Conservation (phyloP, 2,329 filamentous ascomycete species). For the Colletotrichum salicis region DNA sequence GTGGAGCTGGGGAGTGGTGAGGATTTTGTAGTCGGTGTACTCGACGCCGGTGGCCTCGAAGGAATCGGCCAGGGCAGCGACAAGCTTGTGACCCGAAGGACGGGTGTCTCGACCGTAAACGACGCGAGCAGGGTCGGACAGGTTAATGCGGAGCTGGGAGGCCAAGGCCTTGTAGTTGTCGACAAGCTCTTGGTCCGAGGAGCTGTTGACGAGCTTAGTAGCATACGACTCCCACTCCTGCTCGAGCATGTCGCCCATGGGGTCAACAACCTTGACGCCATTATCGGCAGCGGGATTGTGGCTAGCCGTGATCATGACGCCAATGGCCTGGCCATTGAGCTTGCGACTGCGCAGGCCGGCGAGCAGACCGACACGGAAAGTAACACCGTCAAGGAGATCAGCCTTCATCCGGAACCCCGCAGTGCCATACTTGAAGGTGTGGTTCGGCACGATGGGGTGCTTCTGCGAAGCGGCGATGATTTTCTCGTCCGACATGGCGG, state of each 20-base stretch:
- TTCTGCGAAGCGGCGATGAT: conserved; percentile 71
- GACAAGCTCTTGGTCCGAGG: conserved; percentile 77
- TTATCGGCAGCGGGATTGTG: conserved; percentile 93
- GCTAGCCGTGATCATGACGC: conserved; percentile 95
- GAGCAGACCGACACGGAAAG: conserved; percentile 91
- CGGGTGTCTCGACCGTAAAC: conserved; percentile 93
- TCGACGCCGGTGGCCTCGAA: conserved; percentile 80
- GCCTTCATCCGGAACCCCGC: conserved; percentile 77
- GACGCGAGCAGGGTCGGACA: conserved; percentile 77
- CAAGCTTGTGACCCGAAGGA: conserved; percentile 87
- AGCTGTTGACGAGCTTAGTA: conserved; percentile 87
- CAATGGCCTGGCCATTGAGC: conserved; percentile 89
- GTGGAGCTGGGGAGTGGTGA: conserved; percentile 98
- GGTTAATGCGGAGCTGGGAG: conserved; percentile 79
- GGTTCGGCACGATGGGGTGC: conserved; percentile 67
- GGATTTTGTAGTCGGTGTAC: conserved; percentile 85
- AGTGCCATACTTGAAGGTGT: conserved; percentile 72
- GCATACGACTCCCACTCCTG: conserved; percentile 93
- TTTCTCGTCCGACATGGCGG: conserved; percentile 59
- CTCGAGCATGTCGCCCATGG: conserved; percentile 97
- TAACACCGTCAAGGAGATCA: conserved; percentile 88
- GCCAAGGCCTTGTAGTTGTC: conserved; percentile 82
- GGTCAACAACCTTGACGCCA: conserved; percentile 95
- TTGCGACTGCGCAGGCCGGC: conserved; percentile 90
- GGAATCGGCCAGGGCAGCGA: conserved; percentile 81